Base-by-base conservation (phyloP, 306 rosid genomes). In the Astragalus membranaceus region DNA sequence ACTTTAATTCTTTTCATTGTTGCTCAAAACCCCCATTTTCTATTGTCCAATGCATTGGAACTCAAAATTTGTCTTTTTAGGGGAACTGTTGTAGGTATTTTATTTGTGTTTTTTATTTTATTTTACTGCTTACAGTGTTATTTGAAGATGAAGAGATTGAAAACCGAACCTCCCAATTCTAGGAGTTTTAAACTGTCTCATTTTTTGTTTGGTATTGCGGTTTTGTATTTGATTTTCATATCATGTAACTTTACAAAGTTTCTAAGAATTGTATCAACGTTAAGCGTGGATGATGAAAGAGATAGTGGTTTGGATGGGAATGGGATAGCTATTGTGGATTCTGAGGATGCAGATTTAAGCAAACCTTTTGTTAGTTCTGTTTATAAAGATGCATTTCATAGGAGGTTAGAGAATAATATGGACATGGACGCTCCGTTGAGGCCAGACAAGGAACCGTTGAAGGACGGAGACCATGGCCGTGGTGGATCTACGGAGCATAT, bases 281-380 rank as follows among this genome's bases (percentile, higher is more conserved):
- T 90, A 76, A 94, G 94, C 72, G 96, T 92, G 76, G 89, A 85
- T 72, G 98, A 90, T 72, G 98, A 90, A 46, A 80, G 74, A 57
- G 49, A 66, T 52, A 49, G 50, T 56, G 79, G 83, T 71, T 57
- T 81, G 79, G 94, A 84, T 58, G 80, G 68, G 82, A 4, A 84
- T 58, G 81, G 70, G 82, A 4, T 78, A 8, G 55, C 7, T 17
- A 69, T 54, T 72, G 72, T 74, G 72, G 82, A 50, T 43, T 67
- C 75, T 43, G 83, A 79, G 26, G 90, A 85, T 67, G 61, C 79
- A 1, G 97, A 84, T 77, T 78, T 85, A 61, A 83, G 83, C 84
- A 87, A 83, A 61, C 89, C 89, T 2, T 78, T 89, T 52, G 82
- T 87, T 54, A 66, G 82, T 78, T 80, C 95, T 32, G 83, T 84